These are phyloP conservation scores for Trichoderma asperelloides DNA, from an alignment of 495 filamentous ascomycete species.

Conservation along the genomic window DNA sequence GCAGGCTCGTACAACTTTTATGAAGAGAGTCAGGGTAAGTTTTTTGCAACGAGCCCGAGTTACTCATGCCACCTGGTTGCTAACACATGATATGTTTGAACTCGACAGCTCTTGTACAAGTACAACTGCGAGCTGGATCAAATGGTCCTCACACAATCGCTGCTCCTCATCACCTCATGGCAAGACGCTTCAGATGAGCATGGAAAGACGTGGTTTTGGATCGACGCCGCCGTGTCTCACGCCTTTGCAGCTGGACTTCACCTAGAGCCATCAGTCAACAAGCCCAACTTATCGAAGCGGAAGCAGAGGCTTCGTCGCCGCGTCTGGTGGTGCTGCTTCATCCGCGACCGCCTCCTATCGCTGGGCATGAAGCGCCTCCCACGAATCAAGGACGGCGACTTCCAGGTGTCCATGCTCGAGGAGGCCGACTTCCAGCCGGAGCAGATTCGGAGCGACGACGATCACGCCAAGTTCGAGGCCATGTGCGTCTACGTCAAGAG, in stretches of 20 bases:
- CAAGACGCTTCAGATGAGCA: not conserved
- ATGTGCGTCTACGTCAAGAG: slow-evolving; percentile 1
- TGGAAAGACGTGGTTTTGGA: slow-evolving; percentile 2
- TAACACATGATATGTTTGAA: not conserved
- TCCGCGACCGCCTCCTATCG: not conserved
- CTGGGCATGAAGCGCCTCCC: slow-evolving; percentile 4
- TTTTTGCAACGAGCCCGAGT: too few relatives aligned
- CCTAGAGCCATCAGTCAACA: not conserved
- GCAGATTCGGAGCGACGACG: slow-evolving; percentile 2
- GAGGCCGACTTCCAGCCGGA: slow-evolving; percentile 3
- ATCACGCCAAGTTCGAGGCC: not conserved
- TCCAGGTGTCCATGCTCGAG: not conserved
- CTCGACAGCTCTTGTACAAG: not conserved
- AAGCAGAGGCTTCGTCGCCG: not conserved
- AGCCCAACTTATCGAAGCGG: not conserved
- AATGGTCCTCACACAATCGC: not conserved
- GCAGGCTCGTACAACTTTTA: not conserved
- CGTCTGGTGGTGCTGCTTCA: slow-evolving; percentile 8
- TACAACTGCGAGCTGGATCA: slow-evolving; percentile 4
- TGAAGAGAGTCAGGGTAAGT: not conserved
- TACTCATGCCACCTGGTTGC: not conserved
- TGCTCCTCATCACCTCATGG: slow-evolving; percentile 4
- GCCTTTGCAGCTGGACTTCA: not conserved
- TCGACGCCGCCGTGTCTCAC: slow-evolving; percentile 1
- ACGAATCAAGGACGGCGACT: not conserved